phyloP scores from a whole-genome alignment of 2,329 filamentous ascomycete genomes.

The Dactylellina parvicollis region DNA sequence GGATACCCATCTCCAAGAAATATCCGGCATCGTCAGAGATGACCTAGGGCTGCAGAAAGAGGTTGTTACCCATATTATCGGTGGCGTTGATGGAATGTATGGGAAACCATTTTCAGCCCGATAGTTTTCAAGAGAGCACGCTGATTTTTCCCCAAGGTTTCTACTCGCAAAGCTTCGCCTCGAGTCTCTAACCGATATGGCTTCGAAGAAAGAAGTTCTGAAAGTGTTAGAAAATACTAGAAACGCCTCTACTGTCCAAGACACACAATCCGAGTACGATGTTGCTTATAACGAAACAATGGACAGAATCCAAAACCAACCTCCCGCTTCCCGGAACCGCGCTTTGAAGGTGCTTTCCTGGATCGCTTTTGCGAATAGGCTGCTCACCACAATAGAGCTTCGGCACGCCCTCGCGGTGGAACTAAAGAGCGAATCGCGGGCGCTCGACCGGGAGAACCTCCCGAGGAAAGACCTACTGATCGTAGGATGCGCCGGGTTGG shows the following conservation, averaged over 20 bases:
- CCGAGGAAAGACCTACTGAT: neutral
- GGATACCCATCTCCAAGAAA: neutral
- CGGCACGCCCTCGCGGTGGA: slow-evolving; percentile 28
- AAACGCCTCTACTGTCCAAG: neutral
- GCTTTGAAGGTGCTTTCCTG: slow-evolving; percentile 6
- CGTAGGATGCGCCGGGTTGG: slow-evolving; percentile 2
- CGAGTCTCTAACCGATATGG: neutral
- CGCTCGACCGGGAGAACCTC: slow-evolving; percentile 7
- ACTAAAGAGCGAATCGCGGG: neutral
- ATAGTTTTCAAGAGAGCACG: neutral
- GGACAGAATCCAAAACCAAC: neutral
- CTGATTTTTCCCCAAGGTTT: neutral
- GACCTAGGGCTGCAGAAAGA: no score
- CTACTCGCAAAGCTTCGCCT: neutral
- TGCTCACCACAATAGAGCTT: neutral
- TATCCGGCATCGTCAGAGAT: neutral
- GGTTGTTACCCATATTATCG: neutral
- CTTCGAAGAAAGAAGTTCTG: slow-evolving; percentile 57
- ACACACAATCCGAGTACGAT: slow-evolving; percentile 9
- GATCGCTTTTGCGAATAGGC: slow-evolving; percentile 1
- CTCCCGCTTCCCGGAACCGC: neutral
- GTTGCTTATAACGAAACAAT: neutral
- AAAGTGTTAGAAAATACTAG: neutral
- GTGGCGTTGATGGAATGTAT: neutral
- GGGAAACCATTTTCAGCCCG: neutral